phyloP scores from a whole-genome alignment of 1,139 yeast species.

The Hyphopichia burtonii region DNA sequence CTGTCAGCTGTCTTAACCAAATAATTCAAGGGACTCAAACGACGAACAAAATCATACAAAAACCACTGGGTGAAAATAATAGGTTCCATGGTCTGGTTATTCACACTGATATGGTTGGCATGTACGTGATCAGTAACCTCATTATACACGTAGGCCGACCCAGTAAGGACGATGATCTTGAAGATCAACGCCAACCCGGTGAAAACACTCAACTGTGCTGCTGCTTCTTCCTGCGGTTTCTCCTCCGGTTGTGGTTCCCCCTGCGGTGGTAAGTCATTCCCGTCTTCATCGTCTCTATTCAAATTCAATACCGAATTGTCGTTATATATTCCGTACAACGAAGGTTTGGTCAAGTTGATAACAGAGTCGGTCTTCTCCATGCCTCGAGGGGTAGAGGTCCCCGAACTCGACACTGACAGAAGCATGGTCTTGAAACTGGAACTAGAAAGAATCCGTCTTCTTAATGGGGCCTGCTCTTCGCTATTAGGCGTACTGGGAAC shows the following conservation, averaged over 20 bases:
- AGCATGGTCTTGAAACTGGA: slow-evolving; percentile 13
- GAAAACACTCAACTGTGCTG: no score
- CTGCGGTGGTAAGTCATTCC: not conserved
- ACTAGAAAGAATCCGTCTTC: slow-evolving; percentile 3
- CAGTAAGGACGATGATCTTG: slow-evolving; percentile 35
- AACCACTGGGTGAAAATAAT: slow-evolving; percentile 34
- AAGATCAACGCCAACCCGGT: not conserved
- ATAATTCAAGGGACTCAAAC: slow-evolving; percentile 22
- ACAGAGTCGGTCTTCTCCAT: slow-evolving; percentile 46
- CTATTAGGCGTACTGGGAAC: not conserved
- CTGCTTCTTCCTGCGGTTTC: not conserved
- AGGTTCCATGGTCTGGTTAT: slow-evolving; percentile 29
- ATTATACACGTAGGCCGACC: slow-evolving; percentile 49
- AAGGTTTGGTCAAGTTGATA: slow-evolving; percentile 48
- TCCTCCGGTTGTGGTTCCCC: not conserved
- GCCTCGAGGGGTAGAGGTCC: slow-evolving; percentile 10
- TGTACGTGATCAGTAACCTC: slow-evolving; percentile 51
- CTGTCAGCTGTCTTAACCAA: not conserved
- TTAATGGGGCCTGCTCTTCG: not conserved
- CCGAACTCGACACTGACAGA: slow-evolving; percentile 9
- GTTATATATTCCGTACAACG: slow-evolving; percentile 49
- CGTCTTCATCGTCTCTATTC: slow-evolving; percentile 26
- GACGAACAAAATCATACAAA: slow-evolving; percentile 30
- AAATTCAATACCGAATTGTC: slow-evolving; percentile 34
- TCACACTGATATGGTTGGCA: slow-evolving; percentile 44